phyloP scores from a whole-genome alignment of 2,329 filamentous ascomycete genomes.

The Anthostomella pinea region DNA sequence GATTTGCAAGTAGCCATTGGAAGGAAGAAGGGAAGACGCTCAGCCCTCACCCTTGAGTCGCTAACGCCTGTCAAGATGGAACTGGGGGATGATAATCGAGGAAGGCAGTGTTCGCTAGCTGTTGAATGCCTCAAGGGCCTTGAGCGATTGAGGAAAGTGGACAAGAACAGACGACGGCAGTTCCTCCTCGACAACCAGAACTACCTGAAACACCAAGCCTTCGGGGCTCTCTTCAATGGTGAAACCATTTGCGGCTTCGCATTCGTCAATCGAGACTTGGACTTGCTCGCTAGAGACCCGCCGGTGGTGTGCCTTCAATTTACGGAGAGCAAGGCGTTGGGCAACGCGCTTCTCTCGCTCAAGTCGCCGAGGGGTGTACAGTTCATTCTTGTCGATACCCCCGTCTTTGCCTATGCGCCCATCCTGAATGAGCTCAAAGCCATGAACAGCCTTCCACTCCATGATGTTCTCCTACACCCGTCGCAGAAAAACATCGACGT shows the following conservation, averaged over 20 bases:
- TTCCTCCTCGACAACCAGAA: constrained; percentile 45
- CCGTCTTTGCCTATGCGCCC: constrained; percentile 11
- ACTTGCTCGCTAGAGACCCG: constrained; percentile 4
- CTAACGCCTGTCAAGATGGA: constrained; percentile 39
- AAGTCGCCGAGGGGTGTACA: constrained; percentile 2
- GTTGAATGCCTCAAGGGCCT: constrained; percentile 43
- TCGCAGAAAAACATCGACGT: background rate
- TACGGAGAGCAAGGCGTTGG: constrained; percentile 2
- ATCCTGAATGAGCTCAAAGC: constrained; percentile 10
- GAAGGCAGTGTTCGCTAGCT: constrained; percentile 35
- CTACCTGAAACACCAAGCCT: constrained; percentile 57
- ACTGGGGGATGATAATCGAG: constrained; percentile 29
- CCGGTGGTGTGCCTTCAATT: constrained; percentile 11
- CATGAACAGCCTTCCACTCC: constrained; percentile 15
- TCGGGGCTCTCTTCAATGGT: constrained; percentile 56
- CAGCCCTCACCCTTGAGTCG: constrained; percentile 25
- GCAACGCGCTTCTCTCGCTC: constrained; percentile 1
- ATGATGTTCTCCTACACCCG: constrained; percentile 45
- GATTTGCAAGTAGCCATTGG: constrained; percentile 41
- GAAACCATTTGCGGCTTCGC: constrained; percentile 58
- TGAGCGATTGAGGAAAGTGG: constrained; percentile 36
- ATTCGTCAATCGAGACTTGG: constrained; percentile 48
- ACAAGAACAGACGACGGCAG: constrained; percentile 32
- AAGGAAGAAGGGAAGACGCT: constrained; percentile 45
- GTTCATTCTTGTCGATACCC: constrained; percentile 7